Base-by-base conservation (phyloP, 1,284 basidiomycete species). In the Rhodotorula sp. region DNA sequence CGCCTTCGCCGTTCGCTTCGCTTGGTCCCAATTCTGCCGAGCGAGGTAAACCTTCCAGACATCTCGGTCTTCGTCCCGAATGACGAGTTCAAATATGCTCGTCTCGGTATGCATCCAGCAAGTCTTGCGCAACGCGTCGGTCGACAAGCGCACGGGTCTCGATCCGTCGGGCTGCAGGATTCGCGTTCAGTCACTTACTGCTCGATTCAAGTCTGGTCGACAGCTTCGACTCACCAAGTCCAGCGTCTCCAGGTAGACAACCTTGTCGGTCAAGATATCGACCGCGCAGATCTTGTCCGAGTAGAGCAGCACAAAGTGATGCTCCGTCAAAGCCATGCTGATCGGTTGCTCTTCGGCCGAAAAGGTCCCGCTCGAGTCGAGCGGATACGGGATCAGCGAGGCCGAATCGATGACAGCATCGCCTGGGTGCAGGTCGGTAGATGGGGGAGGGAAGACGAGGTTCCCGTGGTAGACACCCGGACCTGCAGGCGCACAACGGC, bases 81-180 rank as follows among this genome's bases (percentile, higher is more conserved):
- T 85, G 22, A 90, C 87, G 26, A 99, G 83, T 79, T 99, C 96
- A 77, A 93, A 94, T 57, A 99, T 86, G 0, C 91, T 91, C 69
- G 89, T 86, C 75, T 93, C 88, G 0, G 95, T 95, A 80, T 91
- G 96, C 3, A 96, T 86, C 96, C 96, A 99, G 77, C 91, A 95
- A 6, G 95, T 98, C 79, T 87, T 88, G 14, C 91, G 87, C 7
- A 91, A 87, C 14, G 91, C 88, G 80, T 99, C 96, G 12, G 89
- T 85, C 7, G 88, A 86, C 30, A 96, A 82, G 0, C 89, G 91
- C 33, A 86, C 83, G 12, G 92, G 87, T 63, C 82, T 82, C 79
- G 95, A 91, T 45, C 85, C 86, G 6, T 86, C 56, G 4, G 68
- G 71, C 75, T 77, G 65, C 7, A 42, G 1, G 12, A 5, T 29